Percentiles rank a stretch among this genome's conserved stretches.
Evolutionary conservation across 495 filamentous ascomycete genomes (phyloP).

Genomic region (Penicillium diatomitis): DNA sequence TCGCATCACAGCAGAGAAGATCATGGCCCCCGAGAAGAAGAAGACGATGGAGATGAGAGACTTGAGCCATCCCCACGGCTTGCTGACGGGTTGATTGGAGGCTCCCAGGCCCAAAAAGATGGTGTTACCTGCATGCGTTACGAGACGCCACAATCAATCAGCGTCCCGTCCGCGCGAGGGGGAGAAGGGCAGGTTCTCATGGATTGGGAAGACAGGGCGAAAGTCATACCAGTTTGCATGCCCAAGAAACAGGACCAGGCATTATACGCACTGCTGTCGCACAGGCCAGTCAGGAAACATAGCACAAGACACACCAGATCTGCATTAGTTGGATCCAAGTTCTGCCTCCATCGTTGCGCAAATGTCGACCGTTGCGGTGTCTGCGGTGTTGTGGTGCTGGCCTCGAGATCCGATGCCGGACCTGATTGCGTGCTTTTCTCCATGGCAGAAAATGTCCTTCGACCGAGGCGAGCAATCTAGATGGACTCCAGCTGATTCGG

Average conservation of each 20-base stretch:
- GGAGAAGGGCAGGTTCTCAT: too few species aligned
- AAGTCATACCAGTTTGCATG: slow-evolving; percentile 54
- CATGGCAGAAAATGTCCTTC: slow-evolving; percentile 5
- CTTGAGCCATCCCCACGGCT: slow-evolving; percentile 56
- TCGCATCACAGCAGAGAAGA: slow-evolving; percentile 32
- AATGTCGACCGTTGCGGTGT: slow-evolving; percentile 7
- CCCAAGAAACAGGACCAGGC: slow-evolving; percentile 53
- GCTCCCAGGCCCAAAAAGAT: slow-evolving; percentile 59
- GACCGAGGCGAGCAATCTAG: not conserved
- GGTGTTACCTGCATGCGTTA: slow-evolving; percentile 43
- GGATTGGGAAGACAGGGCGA: not conserved
- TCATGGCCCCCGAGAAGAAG: slow-evolving; percentile 48
- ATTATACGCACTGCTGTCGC: slow-evolving; percentile 54
- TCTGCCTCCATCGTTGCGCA: slow-evolving; percentile 24
- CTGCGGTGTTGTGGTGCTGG: slow-evolving; percentile 11
- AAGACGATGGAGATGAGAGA: slow-evolving; percentile 48
- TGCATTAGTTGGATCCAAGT: slow-evolving; percentile 33
- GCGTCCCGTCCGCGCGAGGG: too few species aligned
- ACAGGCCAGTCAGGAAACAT: slow-evolving; percentile 49
- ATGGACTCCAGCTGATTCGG: too few species aligned
- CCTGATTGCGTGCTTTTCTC: slow-evolving; percentile 10
- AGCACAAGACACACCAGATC: slow-evolving; percentile 47
- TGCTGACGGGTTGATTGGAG: slow-evolving; percentile 37
- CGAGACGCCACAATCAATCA: too few species aligned
- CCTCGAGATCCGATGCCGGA: slow-evolving; percentile 17